A percentile compares a stretch with the other conserved stretches of the same genome.
phyloP scores from a whole-genome alignment of 2,329 filamentous ascomycete genomes.

The Fusarium sp. region DNA sequence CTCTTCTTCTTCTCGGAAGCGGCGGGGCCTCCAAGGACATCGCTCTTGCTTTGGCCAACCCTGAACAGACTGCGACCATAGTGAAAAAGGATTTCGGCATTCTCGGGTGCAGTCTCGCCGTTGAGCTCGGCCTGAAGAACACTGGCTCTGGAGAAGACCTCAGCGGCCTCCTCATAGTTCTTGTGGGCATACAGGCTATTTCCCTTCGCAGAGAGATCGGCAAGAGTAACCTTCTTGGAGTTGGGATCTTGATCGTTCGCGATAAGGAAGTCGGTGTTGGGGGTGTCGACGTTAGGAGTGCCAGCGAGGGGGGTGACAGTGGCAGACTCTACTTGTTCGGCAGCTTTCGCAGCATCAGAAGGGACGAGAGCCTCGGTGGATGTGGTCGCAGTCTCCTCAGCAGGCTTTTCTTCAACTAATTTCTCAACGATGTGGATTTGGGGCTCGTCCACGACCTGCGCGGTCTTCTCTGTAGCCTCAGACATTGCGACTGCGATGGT shows the following conservation, averaged over 20 bases:
- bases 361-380: constrained; percentile 8
- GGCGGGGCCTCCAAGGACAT: constrained; percentile 89
- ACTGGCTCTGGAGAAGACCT: constrained; percentile 88
- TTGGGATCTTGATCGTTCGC: constrained; percentile 60
- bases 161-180: constrained; percentile 86
- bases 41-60: constrained; percentile 92
- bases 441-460: constrained; percentile 36
- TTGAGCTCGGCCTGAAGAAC: constrained; percentile 92
- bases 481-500: constrained; percentile 44
- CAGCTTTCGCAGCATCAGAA: constrained; percentile 24
- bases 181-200: constrained; percentile 89
- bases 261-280: constrained; percentile 44
- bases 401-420: constrained; percentile 4
- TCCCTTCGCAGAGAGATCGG: constrained; percentile 83
- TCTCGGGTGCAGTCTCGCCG: constrained; percentile 89
- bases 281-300: constrained; percentile 36
- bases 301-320: constrained; percentile 33
- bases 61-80: constrained; percentile 96
- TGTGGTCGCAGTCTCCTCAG: background rate
- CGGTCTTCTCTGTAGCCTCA: constrained; percentile 49
- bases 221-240: constrained; percentile 74
- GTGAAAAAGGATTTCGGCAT: constrained; percentile 92
- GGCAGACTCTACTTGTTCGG: constrained; percentile 38
- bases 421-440: constrained; percentile 14
- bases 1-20: constrained; percentile 64